Percentiles rank a stretch among this genome's conserved stretches.
Evolutionary conservation across 495 filamentous ascomycete species (phyloP).

Genomic region (Chaetomium cochliodes): DNA sequence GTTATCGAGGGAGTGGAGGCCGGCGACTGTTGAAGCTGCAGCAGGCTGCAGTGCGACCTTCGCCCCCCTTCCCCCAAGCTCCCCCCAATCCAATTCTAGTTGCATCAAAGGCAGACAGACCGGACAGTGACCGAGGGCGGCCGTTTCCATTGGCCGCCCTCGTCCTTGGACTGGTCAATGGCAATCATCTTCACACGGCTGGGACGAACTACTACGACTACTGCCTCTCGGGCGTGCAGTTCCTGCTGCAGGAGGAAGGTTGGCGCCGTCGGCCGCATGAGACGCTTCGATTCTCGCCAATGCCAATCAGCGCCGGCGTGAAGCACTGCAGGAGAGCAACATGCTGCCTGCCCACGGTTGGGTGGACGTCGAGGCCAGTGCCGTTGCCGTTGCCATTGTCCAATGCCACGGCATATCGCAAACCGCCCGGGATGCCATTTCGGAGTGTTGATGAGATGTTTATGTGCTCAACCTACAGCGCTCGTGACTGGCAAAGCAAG

Average conservation of each 20-base stretch:
- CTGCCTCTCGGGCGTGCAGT: slow-evolving; percentile 14
- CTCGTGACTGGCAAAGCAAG: slow-evolving; percentile 1
- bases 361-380: not conserved
- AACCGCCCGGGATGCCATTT: slow-evolving; percentile 19
- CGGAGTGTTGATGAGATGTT: not conserved
- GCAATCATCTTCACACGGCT: slow-evolving; percentile 5
- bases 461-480: not conserved
- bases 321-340: slow-evolving; percentile 10
- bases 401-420: slow-evolving; percentile 16
- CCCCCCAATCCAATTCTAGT: slow-evolving; percentile 20
- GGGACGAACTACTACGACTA: slow-evolving; percentile 6
- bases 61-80: slow-evolving; percentile 6
- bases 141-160: slow-evolving; percentile 30
- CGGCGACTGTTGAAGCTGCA: slow-evolving; percentile 21
- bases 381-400: slow-evolving; percentile 7
- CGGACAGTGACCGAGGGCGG: slow-evolving; percentile 23
- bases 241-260: slow-evolving; percentile 14
- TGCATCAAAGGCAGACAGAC: slow-evolving; percentile 19
- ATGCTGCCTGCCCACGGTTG: slow-evolving; percentile 2
- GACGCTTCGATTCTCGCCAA: not conserved
- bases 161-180: slow-evolving; percentile 21
- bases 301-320: slow-evolving; percentile 12
- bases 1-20: slow-evolving; percentile 18
- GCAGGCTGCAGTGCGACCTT: slow-evolving; percentile 27
- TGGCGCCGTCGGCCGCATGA: slow-evolving; percentile 11